These are phyloP conservation scores for Penicillium sp. DNA, from an alignment of 2,329 filamentous ascomycete species.

Conservation along the genomic window DNA sequence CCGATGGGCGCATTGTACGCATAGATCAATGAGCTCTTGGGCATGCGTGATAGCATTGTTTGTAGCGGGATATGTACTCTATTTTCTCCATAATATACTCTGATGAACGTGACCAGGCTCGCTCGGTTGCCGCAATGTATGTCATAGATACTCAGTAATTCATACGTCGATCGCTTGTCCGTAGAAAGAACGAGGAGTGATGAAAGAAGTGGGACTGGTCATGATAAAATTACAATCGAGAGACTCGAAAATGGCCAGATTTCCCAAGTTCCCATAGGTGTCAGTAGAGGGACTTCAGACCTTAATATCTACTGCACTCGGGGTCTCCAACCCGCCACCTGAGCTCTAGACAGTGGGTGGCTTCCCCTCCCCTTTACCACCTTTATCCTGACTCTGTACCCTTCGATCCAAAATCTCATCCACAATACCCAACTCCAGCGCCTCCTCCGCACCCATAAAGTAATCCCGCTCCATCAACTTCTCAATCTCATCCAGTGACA, in stretches of 20 bases:
- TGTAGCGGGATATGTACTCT: slow-evolving; percentile 10
- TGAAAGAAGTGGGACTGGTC: background rate
- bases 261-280: background rate
- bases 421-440: slow-evolving; percentile 84
- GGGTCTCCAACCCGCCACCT: background rate
- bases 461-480: slow-evolving; percentile 97
- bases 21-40: slow-evolving; percentile 24
- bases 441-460: slow-evolving; percentile 87
- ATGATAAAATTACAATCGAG: slow-evolving; percentile 12
- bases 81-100: slow-evolving; percentile 1
- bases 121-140: slow-evolving; percentile 4
- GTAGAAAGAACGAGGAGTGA: background rate
- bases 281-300: background rate
- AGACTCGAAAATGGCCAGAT: background rate
- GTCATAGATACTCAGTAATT: background rate
- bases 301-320: background rate
- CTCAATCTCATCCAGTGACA: slow-evolving; percentile 80
- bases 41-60: background rate
- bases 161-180: background rate
- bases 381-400: slow-evolving; percentile 32
- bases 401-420: slow-evolving; percentile 74
- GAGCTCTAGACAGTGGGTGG: slow-evolving; percentile 19
- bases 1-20: slow-evolving; percentile 37
- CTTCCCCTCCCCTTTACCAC: slow-evolving; percentile 25
- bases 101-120: background rate